Base-by-base conservation (phyloP, 345 rosid genomes). In the Citrus glauca region DNA sequence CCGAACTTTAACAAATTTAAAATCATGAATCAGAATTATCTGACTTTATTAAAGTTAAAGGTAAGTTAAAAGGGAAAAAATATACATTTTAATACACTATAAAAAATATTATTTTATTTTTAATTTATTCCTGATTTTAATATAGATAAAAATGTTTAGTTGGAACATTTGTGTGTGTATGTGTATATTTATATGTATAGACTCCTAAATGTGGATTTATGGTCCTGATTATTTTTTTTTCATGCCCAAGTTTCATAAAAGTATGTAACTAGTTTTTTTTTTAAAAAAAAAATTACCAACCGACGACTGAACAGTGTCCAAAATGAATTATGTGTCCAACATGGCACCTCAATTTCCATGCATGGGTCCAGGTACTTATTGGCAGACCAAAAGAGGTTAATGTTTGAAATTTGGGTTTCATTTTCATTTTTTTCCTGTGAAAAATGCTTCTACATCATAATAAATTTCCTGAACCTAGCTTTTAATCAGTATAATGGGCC, bases 1-100 rank as follows among this genome's bases (percentile, higher is more conserved):
- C 0, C 0, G 0, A 38, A 38, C 2, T 38, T 38, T 38, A 38
- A 38, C 2, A 38, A 38, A 9, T 38, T 38, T 2, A 38, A 9
- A 7, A 38, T 38, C 42, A 0, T 38, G 9, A 2, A 38, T 38
- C 2, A 9, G 1, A 9, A 9, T 7, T 0, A 0, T 1, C 1
- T 37, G 2, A 37, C 9, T 7, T 37, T 37, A 37, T 37, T 38
- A 38, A 38, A 38, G 9, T 38, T 0, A 38, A 0, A 9, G 11
- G 9, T 38, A 38, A 37, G 2, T 37, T 37, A 5, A 37, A 35
- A 5, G 9, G 1, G 1, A 1, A 37, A 38, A 38, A 38, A 7
- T n/a, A 8, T 0, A 38, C 2, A 8, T 8, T 8, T 38, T 8
- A 38, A 7, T 38, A 38, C 9, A 38, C 9, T 38, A 38, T 0